A percentile compares a stretch with the other conserved stretches of the same genome.
Conservation (phyloP, 768 basidiomycete genomes). For the Russula virescens region DNA sequence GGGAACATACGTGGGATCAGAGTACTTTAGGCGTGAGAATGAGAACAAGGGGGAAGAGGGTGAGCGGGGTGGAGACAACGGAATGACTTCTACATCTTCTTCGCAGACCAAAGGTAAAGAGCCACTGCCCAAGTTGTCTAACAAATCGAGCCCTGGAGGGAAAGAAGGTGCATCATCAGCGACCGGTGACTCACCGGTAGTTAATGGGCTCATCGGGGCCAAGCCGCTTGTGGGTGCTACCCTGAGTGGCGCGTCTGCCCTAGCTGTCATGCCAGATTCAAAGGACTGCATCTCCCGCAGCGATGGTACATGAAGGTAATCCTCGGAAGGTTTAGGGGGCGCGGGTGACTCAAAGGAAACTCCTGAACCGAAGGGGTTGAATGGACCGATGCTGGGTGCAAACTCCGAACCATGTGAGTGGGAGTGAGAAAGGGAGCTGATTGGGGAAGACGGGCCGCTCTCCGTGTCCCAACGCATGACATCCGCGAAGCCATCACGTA, state of each 20-base stretch:
- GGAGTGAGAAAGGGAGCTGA: conserved; percentile 30
- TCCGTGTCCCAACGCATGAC: conserved; percentile 55
- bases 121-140: conserved; percentile 14
- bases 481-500: conserved; percentile 55
- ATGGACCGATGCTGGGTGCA: conserved; percentile 31
- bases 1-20: conserved; percentile 29
- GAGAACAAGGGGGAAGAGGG: conserved; percentile 14
- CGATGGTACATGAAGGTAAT: conserved; percentile 37
- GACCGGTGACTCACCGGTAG: neutral
- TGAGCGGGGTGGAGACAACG: conserved; percentile 11
- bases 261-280: conserved; percentile 74
- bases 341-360: conserved; percentile 59
- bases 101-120: conserved; percentile 10
- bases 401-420: conserved; percentile 4
- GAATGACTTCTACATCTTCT: conserved; percentile 1
- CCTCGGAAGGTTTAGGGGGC: conserved; percentile 41
- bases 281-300: conserved; percentile 87
- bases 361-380: conserved; percentile 58
- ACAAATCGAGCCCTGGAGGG: conserved; percentile 2
- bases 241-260: conserved; percentile 38
- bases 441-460: conserved; percentile 34
- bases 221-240: neutral
- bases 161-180: conserved; percentile 1
- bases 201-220: neutral
- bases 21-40: conserved; percentile 14